phyloP scores from a whole-genome alignment of 139 green algal species.

The Chlamydomonas eustigma region DNA sequence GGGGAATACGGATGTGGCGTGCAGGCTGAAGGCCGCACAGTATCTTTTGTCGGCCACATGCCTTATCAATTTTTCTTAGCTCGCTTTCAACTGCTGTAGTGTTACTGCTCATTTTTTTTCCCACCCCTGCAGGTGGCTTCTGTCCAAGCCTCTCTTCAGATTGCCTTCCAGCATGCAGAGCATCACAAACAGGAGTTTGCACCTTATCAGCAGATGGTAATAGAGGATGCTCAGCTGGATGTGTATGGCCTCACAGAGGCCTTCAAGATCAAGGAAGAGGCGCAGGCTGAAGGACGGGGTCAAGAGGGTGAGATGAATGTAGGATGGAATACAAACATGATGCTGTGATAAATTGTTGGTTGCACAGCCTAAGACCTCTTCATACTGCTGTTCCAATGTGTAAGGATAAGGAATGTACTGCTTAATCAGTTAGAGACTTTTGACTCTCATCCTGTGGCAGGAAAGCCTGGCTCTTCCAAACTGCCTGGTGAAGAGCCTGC shows the following conservation, averaged over 20 bases:
- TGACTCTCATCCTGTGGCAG: too few relatives aligned
- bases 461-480: background rate
- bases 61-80: too few relatives aligned
- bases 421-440: too few relatives aligned
- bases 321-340: too few relatives aligned
- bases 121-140: slow-evolving; percentile 9
- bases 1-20: too few relatives aligned
- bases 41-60: too few relatives aligned
- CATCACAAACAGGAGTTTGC: slow-evolving; percentile 56
- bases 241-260: slow-evolving; percentile 27
- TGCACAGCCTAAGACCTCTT: too few relatives aligned
- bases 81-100: too few relatives aligned
- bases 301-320: background rate
- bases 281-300: background rate
- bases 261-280: slow-evolving; percentile 35
- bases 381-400: too few relatives aligned
- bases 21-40: too few relatives aligned
- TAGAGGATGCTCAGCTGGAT: slow-evolving; percentile 37
- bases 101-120: slow-evolving; percentile 5
- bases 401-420: too few relatives aligned
- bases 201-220: slow-evolving; percentile 43
- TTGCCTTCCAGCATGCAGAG: slow-evolving; percentile 51
- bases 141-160: slow-evolving; percentile 44
- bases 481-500: background rate
- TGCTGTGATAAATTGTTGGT: too few relatives aligned